Base-by-base conservation (phyloP, 1,284 basidiomycete genomes). In the Naganishia sp. region DNA sequence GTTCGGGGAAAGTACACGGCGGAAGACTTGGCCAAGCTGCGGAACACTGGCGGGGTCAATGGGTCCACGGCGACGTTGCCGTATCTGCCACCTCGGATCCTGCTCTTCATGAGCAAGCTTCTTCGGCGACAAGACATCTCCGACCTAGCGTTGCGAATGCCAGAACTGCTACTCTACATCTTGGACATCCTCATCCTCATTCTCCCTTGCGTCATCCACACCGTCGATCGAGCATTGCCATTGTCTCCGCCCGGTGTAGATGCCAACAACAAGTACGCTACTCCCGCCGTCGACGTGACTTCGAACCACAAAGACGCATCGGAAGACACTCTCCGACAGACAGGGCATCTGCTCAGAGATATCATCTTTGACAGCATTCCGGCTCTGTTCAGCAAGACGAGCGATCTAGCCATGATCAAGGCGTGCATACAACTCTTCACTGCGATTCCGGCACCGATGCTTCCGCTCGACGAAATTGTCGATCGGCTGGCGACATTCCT, bases 351-450 rank as follows among this genome's bases (percentile, higher is more conserved):
- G 21, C 42, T 68, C 4, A 53, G 54, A 42, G 16, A 23, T 11
- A 42, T 66, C 28, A n/a, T 66, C 2, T 21, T 57, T 18, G 56
- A 63, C 16, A 55, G 42, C n/a, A 63, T 69, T n/a, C 65, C 68
- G 10, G 39, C 23, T 10, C 55, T 66, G 11, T 66, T 66, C 46
- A 39, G 54, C 21, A 54, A 57, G n/a, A 59, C 65, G n/a, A 55
- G 63, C 33, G 68, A 69, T 52, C 33, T 69, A 42, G 68, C 53
- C 1, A 54, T 66, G 52, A 49, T 69, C 44, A 39, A 64, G 43
- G 54, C 61, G 2, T 42, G 57, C 39, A 57, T 56, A 31, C 65
- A 66, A 36, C 64, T 68, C 21, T 66, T 60, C 64, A 64, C 50
- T 39, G 55, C 60, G 42, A 45, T 64, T 13, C 65, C 60, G 13